Evolutionary conservation across 2,329 filamentous ascomycete genomes (phyloP).

Genomic region (Monosporascus sp.): DNA sequence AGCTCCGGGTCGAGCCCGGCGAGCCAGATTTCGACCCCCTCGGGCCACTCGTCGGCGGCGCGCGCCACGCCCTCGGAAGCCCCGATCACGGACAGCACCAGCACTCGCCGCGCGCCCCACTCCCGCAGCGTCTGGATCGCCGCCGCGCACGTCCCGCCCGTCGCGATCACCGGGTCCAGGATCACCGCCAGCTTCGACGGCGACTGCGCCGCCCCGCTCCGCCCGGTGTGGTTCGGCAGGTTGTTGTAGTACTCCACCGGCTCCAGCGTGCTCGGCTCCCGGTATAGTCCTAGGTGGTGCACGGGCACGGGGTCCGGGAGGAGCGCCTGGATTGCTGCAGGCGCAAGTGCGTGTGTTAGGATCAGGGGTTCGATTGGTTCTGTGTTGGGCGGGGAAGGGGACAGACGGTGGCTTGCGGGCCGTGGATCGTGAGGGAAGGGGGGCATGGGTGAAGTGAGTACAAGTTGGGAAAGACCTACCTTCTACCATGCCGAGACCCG

Average conservation of each 20-base stretch:
- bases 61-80: slow-evolving; percentile 64
- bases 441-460: neutral
- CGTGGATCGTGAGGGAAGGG: neutral
- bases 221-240: slow-evolving; percentile 65
- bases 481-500: slow-evolving; percentile 86
- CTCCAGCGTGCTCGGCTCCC: slow-evolving; percentile 78
- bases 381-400: neutral
- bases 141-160: slow-evolving; percentile 81
- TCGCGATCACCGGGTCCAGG: slow-evolving; percentile 89
- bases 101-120: slow-evolving; percentile 81
- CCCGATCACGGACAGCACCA: slow-evolving; percentile 71
- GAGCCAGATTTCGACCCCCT: slow-evolving; percentile 73
- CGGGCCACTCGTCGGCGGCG: slow-evolving; percentile 73
- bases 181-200: slow-evolving; percentile 65
- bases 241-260: slow-evolving; percentile 99
- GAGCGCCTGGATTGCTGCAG: slow-evolving; percentile 68
- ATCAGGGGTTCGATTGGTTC: too few species aligned
- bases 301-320: slow-evolving; percentile 76
- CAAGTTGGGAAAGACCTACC: slow-evolving; percentile 38
- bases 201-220: slow-evolving; percentile 17
- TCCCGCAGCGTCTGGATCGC: slow-evolving; percentile 85
- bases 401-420: neutral
- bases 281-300: slow-evolving; percentile 92
- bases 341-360: too few species aligned
- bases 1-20: slow-evolving; percentile 72